Evolutionary conservation across 2,329 filamentous ascomycete species (phyloP).

Genomic region (Scortechinia acanthostroma): DNA sequence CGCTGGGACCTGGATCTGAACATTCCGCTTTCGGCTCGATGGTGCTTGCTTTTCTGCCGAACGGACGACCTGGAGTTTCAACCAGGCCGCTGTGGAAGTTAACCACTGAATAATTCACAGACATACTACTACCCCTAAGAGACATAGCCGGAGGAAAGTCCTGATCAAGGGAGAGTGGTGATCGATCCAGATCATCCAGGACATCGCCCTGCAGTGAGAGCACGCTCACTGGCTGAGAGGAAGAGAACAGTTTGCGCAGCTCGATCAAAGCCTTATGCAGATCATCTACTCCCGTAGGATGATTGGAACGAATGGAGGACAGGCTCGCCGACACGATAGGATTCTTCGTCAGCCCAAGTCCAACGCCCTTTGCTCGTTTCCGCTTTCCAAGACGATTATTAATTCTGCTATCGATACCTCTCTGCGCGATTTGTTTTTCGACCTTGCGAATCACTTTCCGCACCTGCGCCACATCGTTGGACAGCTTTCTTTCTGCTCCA

Average conservation of each 20-base stretch:
- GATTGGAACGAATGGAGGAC: too few relatives aligned
- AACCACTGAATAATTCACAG: too few relatives aligned
- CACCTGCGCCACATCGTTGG: constrained; percentile 88
- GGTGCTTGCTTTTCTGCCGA: too few relatives aligned
- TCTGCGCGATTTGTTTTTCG: constrained; percentile 85
- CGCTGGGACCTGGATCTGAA: too few relatives aligned
- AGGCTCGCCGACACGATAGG: constrained; percentile 74
- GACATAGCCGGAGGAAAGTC: too few relatives aligned
- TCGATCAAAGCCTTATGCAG: constrained; percentile 71
- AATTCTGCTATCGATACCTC: constrained; percentile 58
- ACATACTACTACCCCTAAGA: too few relatives aligned
- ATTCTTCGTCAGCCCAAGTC: too few relatives aligned
- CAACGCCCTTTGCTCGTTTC: too few relatives aligned
- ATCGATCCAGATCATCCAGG: constrained; percentile 70
- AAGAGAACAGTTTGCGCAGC: constrained; percentile 82
- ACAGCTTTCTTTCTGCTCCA: constrained; percentile 86
- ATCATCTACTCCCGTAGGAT: too few relatives aligned
- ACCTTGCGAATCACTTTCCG: constrained; percentile 96
- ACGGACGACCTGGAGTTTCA: too few relatives aligned
- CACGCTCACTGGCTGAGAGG: constrained; percentile 71
- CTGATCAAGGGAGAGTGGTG: constrained; percentile 73
- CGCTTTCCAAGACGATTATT: constrained; percentile 64
- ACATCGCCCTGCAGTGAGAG: constrained; percentile 73
- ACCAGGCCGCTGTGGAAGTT: too few relatives aligned
- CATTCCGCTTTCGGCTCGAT: too few relatives aligned